phyloP scores from a whole-genome alignment of 164 flowering plant genomes.

The Echeveria elegans region DNA sequence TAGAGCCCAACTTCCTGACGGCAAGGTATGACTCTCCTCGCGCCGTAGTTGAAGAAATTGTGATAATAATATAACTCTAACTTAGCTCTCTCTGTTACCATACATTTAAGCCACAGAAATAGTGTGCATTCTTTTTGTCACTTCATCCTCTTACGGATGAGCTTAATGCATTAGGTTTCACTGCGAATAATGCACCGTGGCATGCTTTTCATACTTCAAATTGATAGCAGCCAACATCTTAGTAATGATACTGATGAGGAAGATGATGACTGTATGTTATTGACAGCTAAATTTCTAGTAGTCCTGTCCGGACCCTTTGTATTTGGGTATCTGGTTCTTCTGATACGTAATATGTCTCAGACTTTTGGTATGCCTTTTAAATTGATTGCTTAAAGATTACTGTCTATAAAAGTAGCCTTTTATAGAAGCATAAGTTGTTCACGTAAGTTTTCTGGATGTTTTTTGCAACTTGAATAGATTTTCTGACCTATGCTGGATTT shows the following conservation, averaged over 20 bases:
- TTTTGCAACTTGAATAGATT: not conserved
- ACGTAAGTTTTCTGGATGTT: not conserved
- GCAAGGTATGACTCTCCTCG: conserved; percentile 64
- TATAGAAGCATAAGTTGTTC: not conserved
- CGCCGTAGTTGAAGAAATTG: too few relatives aligned
- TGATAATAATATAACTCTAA: too few relatives aligned
- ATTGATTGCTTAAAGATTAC: too few relatives aligned
- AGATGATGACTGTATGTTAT: not conserved
- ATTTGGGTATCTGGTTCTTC: too few relatives aligned
- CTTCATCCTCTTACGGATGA: not conserved
- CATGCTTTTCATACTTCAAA: not conserved
- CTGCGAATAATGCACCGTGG: not conserved
- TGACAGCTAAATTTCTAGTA: too few relatives aligned
- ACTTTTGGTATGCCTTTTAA: not conserved
- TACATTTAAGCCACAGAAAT: not conserved
- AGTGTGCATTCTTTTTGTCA: too few relatives aligned
- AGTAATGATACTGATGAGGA: too few relatives aligned
- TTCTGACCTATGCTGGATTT: not conserved
- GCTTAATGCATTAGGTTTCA: not conserved
- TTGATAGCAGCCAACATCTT: not conserved
- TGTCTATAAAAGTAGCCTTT: not conserved
- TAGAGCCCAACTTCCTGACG: conserved; percentile 72
- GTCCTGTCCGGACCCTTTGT: too few relatives aligned
- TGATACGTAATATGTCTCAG: not conserved
- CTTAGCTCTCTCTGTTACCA: not conserved